Base-by-base conservation (phyloP, 805 yeast species). In the Maudiozyma barnettii region DNA sequence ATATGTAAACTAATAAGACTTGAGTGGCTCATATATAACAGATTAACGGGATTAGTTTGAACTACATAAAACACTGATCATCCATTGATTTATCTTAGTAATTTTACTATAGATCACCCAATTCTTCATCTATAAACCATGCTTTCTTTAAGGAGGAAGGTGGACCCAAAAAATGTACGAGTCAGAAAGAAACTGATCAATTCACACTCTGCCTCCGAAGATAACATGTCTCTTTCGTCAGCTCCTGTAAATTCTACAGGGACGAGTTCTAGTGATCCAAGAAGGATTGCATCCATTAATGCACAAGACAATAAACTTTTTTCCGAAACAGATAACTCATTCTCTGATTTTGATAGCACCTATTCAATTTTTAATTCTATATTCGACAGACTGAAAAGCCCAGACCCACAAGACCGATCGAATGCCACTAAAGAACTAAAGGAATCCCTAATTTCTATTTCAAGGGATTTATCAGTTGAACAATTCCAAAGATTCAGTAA, bases 401-500 rank as follows among this genome's bases (percentile, higher is more conserved):
- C 64, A 8, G 56, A 56, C 33, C 54, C 63, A 2, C 62, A 63
- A 10, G 72, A 68, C 41, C 60, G 73, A 36, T 45, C 57, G 5
- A 62, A 64, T 16, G 86, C 89, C 6, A 91, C 95, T 0, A 68
- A 70, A 19, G 93, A 86, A 54, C 71, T 91, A 45, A 72, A 84
- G 42, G 77, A 75, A 31, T 82, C 86, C 53, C 72, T 91, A 46
- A 76, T 80, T 5, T 73, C 85, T 0, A 75, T 85, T 12, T 84
- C 93, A 1, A 76, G 95, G 43, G 97, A 90, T 57, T 73, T 82
- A 19, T 80, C 93, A 0, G 73, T 85, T 1, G 96, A 89, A 61
- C 91, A 84, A 56, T 79, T 87, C 55, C 78, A 85, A 51, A 68
- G 89, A 35, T 86, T 84, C 64, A 86, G 84, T 63, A 87, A 84